Conservation (phyloP, 78 protist genomes). For the Dictyostelium intermedium region DNA sequence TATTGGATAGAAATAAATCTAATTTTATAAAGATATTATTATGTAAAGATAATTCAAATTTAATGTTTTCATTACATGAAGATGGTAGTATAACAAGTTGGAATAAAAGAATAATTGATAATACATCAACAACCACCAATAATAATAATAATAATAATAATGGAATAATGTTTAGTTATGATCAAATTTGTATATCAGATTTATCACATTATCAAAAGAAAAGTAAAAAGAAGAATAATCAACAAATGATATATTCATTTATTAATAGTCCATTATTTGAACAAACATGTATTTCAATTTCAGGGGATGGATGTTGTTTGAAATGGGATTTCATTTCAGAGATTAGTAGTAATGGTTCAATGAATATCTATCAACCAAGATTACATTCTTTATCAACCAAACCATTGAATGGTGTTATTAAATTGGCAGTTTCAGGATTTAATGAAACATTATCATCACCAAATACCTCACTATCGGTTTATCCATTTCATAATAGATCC, state of each 20-base stretch:
- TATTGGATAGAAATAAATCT: conserved; percentile 42
- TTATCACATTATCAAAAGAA: conserved; percentile 57
- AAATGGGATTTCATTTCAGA: conserved; percentile 77
- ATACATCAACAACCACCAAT: not conserved
- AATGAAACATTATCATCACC: conserved; percentile 40
- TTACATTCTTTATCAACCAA: not conserved
- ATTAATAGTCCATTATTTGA: conserved; percentile 37
- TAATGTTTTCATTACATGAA: conserved; percentile 71
- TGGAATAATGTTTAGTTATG: conserved; percentile 28
- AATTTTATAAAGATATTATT: conserved; percentile 13
- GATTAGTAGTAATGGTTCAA: not conserved
- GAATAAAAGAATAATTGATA: not conserved
- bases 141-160: not conserved
- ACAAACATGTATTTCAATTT: conserved; percentile 36
- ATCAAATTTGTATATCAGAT: conserved; percentile 49
- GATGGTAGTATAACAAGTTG: conserved; percentile 55
- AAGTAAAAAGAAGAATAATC: conserved; percentile 44
- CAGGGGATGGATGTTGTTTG: conserved; percentile 64
- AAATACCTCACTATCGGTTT: conserved; percentile 45
- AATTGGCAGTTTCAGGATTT: conserved; percentile 28
- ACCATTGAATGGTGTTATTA: conserved; percentile 70
- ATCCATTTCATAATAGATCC: conserved; percentile 35
- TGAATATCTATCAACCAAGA: conserved; percentile 18
- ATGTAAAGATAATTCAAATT: conserved; percentile 52
- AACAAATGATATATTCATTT: conserved; percentile 2